Conservation (phyloP, 2,329 filamentous ascomycete species). For the Exophiala dermatitidis region DNA sequence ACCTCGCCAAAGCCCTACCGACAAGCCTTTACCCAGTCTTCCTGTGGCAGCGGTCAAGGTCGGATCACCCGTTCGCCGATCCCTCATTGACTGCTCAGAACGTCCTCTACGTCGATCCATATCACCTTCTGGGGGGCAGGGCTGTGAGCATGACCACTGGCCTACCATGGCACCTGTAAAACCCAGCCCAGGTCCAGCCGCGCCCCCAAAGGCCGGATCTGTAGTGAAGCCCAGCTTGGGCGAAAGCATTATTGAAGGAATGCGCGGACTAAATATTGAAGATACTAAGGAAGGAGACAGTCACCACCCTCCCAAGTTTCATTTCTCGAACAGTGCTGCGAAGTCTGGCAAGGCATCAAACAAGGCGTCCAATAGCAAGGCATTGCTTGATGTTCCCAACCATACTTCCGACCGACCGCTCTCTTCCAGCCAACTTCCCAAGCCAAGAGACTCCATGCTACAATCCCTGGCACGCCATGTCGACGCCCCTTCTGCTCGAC, state of each 20-base stretch:
- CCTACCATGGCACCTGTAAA: constrained; percentile 25
- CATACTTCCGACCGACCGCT: constrained; percentile 6
- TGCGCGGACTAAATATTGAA: constrained; percentile 19
- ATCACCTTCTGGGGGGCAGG: constrained; percentile 13
- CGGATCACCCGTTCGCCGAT: constrained; percentile 24
- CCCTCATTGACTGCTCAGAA: constrained; percentile 30
- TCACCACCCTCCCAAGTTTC: not conserved
- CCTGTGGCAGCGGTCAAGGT: constrained; percentile 25
- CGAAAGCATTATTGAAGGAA: constrained; percentile 22
- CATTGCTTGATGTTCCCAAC: not conserved
- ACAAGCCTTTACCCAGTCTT: constrained; percentile 31
- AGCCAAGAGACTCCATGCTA: constrained; percentile 20
- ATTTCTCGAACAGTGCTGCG: not conserved
- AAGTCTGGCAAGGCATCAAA: not conserved
- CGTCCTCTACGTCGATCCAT: constrained; percentile 27
- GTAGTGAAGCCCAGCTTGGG: constrained; percentile 19
- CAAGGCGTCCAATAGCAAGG: not conserved
- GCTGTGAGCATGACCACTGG: constrained; percentile 28
- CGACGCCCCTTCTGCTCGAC: constrained; percentile 10
- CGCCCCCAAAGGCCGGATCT: not conserved
- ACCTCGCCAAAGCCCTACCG: constrained; percentile 18
- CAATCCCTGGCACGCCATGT: constrained; percentile 14
- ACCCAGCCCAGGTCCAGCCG: not conserved
- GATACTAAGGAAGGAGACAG: constrained; percentile 5
- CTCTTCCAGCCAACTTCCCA: constrained; percentile 19